Base-by-base conservation (phyloP, 441 rosid species). In the Croton laevigatus region DNA sequence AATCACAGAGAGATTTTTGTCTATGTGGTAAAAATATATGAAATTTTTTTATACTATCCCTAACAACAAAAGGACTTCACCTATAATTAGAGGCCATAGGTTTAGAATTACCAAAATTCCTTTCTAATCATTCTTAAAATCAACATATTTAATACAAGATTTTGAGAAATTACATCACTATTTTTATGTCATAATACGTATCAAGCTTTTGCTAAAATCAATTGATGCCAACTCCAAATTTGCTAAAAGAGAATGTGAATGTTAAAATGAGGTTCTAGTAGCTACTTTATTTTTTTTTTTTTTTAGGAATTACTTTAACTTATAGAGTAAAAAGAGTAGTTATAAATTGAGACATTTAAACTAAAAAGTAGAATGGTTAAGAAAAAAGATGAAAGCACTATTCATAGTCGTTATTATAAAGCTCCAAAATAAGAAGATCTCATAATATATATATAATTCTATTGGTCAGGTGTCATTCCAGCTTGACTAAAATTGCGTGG, bases 391-490 rank as follows among this genome's bases (percentile, higher is more conserved):
- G 19, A 53, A 6, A 19, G 27, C n/a, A 27, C 23, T 63, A 49
- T 2, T 22, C 42, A 16, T 53, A 32, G 70, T 52, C 17, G 19
- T 58, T 58, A 58, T 32, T 13, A 58, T 20, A 44, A 60, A 54
- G 55, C 77, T 53, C 61, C 23, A 42, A 51, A 70, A 52, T 57
- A 69, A 69, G 63, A 51, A 73, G 73, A 46, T 73, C 22, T 59
- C 22, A 49, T 42, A 42, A 48, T 75, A 23, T 10, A 79, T 76
- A 71, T 46, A 68, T 71, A 75, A 36, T 68, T 23, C 59, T 37
- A 81, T 76, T 76, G 83, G 83, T 71, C 79, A 71, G 78, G 71
- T 75, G 81, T 84, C 81, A 78, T 77, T 82, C 81, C 62, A 75
- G 73, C 74, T 77, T 72, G 79, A 85, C 62, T 75, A 70, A 71